These are phyloP conservation scores for Esteya vermicola DNA, from an alignment of 2,329 filamentous ascomycete species.

Conservation along the genomic window DNA sequence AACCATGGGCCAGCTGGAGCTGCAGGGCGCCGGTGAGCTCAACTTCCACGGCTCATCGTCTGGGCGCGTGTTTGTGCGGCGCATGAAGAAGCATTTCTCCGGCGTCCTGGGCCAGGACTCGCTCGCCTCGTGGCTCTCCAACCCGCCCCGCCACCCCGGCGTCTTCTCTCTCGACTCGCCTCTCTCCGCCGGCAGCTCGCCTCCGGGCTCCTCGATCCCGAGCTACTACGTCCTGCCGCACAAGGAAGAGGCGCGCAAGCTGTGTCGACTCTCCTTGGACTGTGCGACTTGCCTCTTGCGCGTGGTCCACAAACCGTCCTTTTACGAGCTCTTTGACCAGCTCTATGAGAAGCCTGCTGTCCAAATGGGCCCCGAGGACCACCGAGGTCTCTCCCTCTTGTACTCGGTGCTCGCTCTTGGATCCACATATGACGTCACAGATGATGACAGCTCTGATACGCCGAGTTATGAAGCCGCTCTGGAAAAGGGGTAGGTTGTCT, in stretches of 20 bases:
- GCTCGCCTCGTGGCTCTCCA: slow-evolving; percentile 43
- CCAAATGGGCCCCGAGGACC: slow-evolving; percentile 48
- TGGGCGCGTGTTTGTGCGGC: slow-evolving; percentile 72
- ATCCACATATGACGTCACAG: slow-evolving; percentile 52
- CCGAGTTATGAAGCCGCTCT: slow-evolving; percentile 34
- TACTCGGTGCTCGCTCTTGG: slow-evolving; percentile 60
- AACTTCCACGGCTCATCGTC: slow-evolving; percentile 94
- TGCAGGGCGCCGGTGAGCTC: slow-evolving; percentile 84
- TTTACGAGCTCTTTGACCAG: slow-evolving; percentile 61
- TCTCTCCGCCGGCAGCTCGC: slow-evolving; percentile 48
- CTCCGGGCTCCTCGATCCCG: slow-evolving; percentile 38
- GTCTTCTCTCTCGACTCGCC: slow-evolving; percentile 55
- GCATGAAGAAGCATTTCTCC: slow-evolving; percentile 79
- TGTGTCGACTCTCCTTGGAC: slow-evolving; percentile 41
- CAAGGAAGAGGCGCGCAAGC: slow-evolving; percentile 35
- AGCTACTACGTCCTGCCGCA: slow-evolving; percentile 56
- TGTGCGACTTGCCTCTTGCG: slow-evolving; percentile 46
- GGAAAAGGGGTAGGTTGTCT: slow-evolving; percentile 36
- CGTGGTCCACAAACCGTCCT: slow-evolving; percentile 69
- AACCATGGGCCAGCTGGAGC: slow-evolving; percentile 76
- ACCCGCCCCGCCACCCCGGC: slow-evolving; percentile 31
- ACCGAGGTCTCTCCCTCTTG: slow-evolving; percentile 54
- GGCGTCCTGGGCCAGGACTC: slow-evolving; percentile 55
- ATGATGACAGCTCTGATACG: slow-evolving; percentile 33
- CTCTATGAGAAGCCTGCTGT: slow-evolving; percentile 60